Conservation (phyloP, 768 basidiomycete species). For the Tylopilus sp. region DNA sequence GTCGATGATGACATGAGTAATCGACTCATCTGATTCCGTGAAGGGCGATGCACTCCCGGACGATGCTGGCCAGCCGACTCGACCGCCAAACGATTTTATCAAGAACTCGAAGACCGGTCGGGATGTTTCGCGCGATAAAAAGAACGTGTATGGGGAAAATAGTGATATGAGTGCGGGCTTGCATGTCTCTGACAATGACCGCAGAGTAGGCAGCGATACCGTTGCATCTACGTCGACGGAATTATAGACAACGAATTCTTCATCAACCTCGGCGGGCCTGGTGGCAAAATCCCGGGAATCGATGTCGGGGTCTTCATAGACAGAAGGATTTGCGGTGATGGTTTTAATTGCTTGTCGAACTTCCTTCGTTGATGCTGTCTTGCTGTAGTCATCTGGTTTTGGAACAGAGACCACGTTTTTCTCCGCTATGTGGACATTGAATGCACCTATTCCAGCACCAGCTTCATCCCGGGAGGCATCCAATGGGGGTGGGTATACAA, state of each 20-base stretch:
- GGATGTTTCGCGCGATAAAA: conserved; percentile 89
- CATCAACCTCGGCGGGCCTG: conserved; percentile 39
- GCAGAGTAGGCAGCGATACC: conserved; percentile 62
- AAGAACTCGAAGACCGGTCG: conserved; percentile 92
- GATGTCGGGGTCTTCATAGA: conserved; percentile 39
- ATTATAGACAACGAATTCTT: conserved; percentile 66
- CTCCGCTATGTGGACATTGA: conserved; percentile 61
- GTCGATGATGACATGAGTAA: conserved; percentile 96
- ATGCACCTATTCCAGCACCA: conserved; percentile 86
- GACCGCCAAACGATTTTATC: conserved; percentile 87
- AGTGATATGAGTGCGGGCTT: conserved; percentile 56
- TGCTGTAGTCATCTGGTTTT: conserved; percentile 15
- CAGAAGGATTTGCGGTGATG: conserved; percentile 28
- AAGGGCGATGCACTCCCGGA: conserved; percentile 81
- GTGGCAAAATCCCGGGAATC: conserved; percentile 29
- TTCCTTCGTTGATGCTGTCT: conserved; percentile 53
- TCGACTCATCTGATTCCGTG: conserved; percentile 71
- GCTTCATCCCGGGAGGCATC: conserved; percentile 80
- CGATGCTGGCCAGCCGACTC: conserved; percentile 83
- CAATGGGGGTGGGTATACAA: conserved; percentile 93
- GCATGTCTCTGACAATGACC: conserved; percentile 58
- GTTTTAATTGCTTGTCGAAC: conserved; percentile 48
- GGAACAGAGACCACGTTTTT: conserved; percentile 18
- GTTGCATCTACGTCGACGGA: conserved; percentile 49
- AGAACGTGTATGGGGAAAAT: conserved; percentile 87